Evolutionary conservation across 305 asterid genomes (phyloP).

Genomic region (Plantago lanceolata): DNA sequence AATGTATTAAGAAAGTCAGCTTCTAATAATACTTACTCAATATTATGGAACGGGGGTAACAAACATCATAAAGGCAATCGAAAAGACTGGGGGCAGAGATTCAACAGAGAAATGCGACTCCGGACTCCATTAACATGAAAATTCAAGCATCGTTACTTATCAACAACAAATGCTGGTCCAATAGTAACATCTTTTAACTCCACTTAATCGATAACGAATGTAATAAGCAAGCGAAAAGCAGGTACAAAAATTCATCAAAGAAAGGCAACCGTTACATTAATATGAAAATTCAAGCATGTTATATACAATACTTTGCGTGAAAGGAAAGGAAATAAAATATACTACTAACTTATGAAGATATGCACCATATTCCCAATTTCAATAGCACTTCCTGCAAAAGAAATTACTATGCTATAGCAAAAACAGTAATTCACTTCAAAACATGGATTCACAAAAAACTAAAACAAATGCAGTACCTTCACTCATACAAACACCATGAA

Average conservation of each 20-base stretch:
- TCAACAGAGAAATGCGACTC: not conserved
- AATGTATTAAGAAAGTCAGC: too few relatives aligned
- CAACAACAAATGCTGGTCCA: too few relatives aligned
- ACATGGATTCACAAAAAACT: slow-evolving; percentile 13
- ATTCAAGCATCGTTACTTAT: not conserved
- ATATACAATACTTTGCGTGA: slow-evolving; percentile 5
- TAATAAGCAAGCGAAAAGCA: not conserved
- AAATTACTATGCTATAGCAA: slow-evolving; percentile 14
- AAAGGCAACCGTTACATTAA: not conserved
- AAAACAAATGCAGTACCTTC: slow-evolving; percentile 16
- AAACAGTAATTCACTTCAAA: slow-evolving; percentile 15
- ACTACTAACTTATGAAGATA: slow-evolving; percentile 13
- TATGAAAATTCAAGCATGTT: not conserved
- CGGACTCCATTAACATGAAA: not conserved
- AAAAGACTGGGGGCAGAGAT: not conserved
- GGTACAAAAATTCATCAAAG: not conserved
- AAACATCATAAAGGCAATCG: too few relatives aligned
- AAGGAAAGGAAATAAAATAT: not conserved
- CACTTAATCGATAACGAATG: too few relatives aligned
- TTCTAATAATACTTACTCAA: too few relatives aligned
- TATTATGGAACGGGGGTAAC: too few relatives aligned
- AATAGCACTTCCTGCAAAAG: slow-evolving; percentile 2
- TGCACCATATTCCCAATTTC: slow-evolving; percentile 17
- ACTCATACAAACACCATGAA: slow-evolving; percentile 14
- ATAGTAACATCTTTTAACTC: too few relatives aligned